Conservation (phyloP, 306 rosid genomes). For the Canavalia ensiformis region DNA sequence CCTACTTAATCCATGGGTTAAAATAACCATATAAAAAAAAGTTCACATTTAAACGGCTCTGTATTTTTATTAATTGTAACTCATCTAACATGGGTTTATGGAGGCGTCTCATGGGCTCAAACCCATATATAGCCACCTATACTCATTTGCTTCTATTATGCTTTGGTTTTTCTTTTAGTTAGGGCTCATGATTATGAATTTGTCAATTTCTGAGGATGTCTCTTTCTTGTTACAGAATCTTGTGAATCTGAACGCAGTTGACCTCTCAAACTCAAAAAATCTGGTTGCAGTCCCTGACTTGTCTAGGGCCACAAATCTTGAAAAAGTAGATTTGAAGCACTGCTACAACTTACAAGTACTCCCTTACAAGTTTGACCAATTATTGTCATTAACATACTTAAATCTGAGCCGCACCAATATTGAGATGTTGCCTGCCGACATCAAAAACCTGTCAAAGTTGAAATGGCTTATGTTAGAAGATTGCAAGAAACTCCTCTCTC, state of each 20-base stretch:
- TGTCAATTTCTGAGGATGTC: neutral
- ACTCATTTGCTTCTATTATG: no score
- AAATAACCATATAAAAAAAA: no score
- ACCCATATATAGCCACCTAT: no score
- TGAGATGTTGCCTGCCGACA: neutral
- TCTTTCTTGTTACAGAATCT: constrained; percentile 11
- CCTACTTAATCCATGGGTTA: no score
- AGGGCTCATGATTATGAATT: no score
- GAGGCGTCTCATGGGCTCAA: no score
- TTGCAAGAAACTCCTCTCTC: constrained; percentile 6
- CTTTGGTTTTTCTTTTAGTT: no score
- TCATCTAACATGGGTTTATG: no score
- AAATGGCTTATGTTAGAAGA: neutral
- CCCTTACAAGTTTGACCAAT: neutral
- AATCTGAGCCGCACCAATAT: neutral
- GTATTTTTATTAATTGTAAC: no score
- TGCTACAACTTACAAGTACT: no score
- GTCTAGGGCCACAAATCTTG: neutral
- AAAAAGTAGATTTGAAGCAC: no score
- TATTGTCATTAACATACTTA: neutral
- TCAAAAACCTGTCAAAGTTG: neutral
- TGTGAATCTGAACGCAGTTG: neutral
- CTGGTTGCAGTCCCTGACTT: constrained; percentile 18
- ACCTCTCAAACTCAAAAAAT: neutral
- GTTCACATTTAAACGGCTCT: no score